phyloP scores from a whole-genome alignment of 1,139 yeast species.

The Scheffersomyces stambukii region DNA sequence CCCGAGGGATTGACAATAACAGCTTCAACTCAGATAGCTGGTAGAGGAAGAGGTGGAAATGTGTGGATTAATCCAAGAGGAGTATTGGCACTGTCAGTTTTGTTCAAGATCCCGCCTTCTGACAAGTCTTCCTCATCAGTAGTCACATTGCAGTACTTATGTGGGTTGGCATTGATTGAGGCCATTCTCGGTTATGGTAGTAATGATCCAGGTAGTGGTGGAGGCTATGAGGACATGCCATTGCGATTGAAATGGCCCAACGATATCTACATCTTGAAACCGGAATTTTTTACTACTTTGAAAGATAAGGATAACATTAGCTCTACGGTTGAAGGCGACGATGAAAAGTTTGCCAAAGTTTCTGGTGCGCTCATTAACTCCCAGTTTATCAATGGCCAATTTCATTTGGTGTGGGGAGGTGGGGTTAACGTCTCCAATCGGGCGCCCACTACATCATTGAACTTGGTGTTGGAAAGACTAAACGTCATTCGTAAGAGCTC shows the following conservation, averaged over 20 bases:
- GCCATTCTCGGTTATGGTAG: conserved; percentile 65
- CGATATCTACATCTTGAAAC: conserved; percentile 75
- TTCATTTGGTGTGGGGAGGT: conserved; percentile 71
- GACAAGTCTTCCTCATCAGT: conserved; percentile 31
- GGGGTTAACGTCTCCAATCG: conserved; percentile 82
- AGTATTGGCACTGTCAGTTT: conserved; percentile 76
- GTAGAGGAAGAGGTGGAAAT: conserved; percentile 93
- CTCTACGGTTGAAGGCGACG: conserved; percentile 37
- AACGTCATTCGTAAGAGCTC: conserved; percentile 44
- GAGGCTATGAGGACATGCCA: conserved; percentile 72
- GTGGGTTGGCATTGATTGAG: conserved; percentile 79
- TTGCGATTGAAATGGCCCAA: conserved; percentile 94
- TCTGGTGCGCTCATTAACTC: conserved; percentile 86
- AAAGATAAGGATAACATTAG: conserved; percentile 26
- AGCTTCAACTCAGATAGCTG: conserved; percentile 83
- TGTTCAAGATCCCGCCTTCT: conserved; percentile 59
- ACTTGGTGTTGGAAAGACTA: conserved; percentile 57
- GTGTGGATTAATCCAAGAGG: conserved; percentile 96
- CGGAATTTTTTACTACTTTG: conserved; percentile 42
- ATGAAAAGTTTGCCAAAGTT: conserved; percentile 62
- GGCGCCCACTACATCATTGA: conserved; percentile 91
- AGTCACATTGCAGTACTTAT: conserved; percentile 82
- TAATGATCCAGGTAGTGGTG: conserved; percentile 29
- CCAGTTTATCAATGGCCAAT: conserved; percentile 54
- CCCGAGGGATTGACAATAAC: conserved; percentile 74